phyloP scores from a whole-genome alignment of 768 basidiomycete species.

The Butyriboletus loyo region DNA sequence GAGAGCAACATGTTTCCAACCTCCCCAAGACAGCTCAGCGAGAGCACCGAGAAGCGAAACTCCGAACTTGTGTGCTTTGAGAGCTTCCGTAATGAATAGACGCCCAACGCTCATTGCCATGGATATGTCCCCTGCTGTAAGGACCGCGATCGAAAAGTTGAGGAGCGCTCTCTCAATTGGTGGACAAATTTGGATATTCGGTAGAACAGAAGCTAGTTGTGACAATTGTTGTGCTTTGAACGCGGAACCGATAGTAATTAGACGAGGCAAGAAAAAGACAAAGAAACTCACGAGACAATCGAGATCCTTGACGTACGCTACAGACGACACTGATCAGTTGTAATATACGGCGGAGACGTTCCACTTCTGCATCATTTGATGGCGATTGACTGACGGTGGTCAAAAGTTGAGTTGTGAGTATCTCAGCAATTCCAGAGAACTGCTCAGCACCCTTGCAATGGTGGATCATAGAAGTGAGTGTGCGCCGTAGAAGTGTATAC shows the following conservation, averaged over 20 bases:
- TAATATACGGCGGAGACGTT: constrained; percentile 49
- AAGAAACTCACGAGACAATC: constrained; percentile 52
- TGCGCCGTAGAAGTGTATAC: constrained; percentile 60
- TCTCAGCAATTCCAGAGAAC: constrained; percentile 55
- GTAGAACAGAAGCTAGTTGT: constrained; percentile 32
- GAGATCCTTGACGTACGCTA: constrained; percentile 69
- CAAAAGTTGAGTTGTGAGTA: constrained; percentile 44
- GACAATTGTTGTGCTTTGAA: constrained; percentile 36
- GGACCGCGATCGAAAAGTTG: constrained; percentile 32
- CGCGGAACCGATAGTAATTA: background rate
- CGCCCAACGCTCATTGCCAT: constrained; percentile 41
- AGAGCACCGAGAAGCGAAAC: constrained; percentile 58
- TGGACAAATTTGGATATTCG: constrained; percentile 26
- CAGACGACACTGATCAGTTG: constrained; percentile 56
- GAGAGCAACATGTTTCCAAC: constrained; percentile 69
- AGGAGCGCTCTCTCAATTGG: constrained; percentile 32
- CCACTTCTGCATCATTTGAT: constrained; percentile 21
- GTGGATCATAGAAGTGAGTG: constrained; percentile 78
- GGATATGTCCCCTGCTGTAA: constrained; percentile 43
- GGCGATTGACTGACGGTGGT: constrained; percentile 2
- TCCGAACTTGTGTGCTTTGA: constrained; percentile 39
- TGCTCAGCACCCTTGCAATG: constrained; percentile 72
- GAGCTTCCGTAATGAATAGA: constrained; percentile 37
- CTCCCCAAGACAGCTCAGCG: constrained; percentile 67
- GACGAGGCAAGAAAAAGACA: background rate